phyloP scores from a whole-genome alignment of 2,329 filamentous ascomycete species.

The Trichoderma koningiopsis region DNA sequence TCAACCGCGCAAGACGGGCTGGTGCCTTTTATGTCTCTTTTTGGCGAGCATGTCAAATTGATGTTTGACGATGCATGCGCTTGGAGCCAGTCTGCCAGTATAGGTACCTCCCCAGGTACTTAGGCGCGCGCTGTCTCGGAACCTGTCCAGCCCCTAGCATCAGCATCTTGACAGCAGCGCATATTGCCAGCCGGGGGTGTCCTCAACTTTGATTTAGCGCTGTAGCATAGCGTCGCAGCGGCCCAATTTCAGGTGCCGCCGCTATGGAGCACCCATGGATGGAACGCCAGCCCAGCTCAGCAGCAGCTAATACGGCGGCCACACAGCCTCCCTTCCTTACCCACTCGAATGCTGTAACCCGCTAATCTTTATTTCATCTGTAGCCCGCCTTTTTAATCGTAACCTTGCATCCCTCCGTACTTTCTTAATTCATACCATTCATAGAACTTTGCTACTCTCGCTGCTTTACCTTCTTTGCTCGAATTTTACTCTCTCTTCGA shows the following conservation, averaged over 20 bases:
- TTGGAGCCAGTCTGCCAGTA: neutral
- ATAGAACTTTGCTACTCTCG: neutral
- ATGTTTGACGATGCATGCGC: neutral
- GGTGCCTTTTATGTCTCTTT: no score
- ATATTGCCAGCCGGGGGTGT: neutral
- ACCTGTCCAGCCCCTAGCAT: neutral
- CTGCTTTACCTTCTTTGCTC: neutral
- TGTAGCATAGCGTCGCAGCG: neutral
- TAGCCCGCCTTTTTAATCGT: neutral
- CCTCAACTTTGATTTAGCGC: neutral
- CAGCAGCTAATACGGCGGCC: neutral
- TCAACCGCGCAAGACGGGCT: neutral
- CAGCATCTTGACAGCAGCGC: neutral
- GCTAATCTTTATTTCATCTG: constrained; percentile 20
- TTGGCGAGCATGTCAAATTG: neutral
- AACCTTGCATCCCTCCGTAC: neutral
- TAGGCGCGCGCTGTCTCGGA: neutral
- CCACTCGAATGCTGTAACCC: constrained; percentile 12
- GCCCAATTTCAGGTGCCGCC: neutral
- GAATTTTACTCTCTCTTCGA: neutral
- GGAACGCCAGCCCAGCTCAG: neutral
- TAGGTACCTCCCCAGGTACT: no score
- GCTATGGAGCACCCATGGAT: neutral
- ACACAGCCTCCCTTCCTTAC: constrained; percentile 9
- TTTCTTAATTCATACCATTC: neutral